Evolutionary conservation across 2,329 filamentous ascomycete genomes (phyloP).

Genomic region (Talaromyces sp.): DNA sequence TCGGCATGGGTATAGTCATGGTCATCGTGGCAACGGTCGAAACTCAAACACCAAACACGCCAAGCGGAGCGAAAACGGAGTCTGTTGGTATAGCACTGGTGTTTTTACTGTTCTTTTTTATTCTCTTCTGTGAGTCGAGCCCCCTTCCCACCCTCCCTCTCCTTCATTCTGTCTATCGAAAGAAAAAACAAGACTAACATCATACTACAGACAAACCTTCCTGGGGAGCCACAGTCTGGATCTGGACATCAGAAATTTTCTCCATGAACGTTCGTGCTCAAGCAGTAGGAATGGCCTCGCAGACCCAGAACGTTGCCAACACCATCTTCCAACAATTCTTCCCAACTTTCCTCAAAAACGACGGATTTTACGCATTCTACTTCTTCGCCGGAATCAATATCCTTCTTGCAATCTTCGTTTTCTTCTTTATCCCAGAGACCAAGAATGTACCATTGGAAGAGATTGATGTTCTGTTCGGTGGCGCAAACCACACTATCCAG

Average conservation of each 20-base stretch:
- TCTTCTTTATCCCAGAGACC: constrained; percentile 40
- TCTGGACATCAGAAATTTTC: constrained; percentile 68
- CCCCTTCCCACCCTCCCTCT: too few relatives aligned
- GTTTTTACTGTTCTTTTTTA: constrained; percentile 64
- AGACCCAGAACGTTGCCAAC: constrained; percentile 63
- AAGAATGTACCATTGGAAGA: constrained; percentile 33
- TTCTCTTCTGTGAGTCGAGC: constrained; percentile 41
- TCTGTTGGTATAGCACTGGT: constrained; percentile 66
- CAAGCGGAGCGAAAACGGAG: constrained; percentile 53
- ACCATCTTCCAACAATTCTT: constrained; percentile 68
- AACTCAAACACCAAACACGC: constrained; percentile 53
- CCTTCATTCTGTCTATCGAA: too few relatives aligned
- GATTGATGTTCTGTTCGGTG: constrained; percentile 38
- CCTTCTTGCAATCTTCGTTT: constrained; percentile 50
- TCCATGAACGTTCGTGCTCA: constrained; percentile 70
- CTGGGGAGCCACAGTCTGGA: constrained; percentile 68
- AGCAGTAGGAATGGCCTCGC: constrained; percentile 64
- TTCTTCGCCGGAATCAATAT: constrained; percentile 54
- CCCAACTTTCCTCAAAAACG: constrained; percentile 62
- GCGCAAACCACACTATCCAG: constrained; percentile 34
- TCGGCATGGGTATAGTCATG: constrained; percentile 70
- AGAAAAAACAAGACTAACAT: background rate
- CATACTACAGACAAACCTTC: constrained; percentile 58
- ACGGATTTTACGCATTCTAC: constrained; percentile 55
- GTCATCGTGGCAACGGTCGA: constrained; percentile 59